Evolutionary conservation across 768 basidiomycete genomes (phyloP), one percentile per base, ranked within the genome.

Genomic region (Fomitopsis serialis): DNA sequence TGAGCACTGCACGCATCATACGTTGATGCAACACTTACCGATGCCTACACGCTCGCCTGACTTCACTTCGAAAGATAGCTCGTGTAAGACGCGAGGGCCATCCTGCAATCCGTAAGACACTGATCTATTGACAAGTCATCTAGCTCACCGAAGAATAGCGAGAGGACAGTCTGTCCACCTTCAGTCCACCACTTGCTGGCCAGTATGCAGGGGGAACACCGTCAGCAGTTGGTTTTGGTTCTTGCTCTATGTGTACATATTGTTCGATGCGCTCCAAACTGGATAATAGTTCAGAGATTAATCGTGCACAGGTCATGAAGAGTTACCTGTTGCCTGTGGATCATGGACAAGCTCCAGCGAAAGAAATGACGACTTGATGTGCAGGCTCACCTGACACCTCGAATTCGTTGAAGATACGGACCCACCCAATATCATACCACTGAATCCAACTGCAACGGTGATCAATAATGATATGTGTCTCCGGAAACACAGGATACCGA

Each of bases 31-130:
- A 19, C 8, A 40, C n/a, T 6, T 37, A 62, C 63, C 77, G 51
- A 84, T 73, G 40, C 81, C 82, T 45, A 85, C 74, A 10, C 80
- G 74, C 58, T 82, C 79, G 0, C 83, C 83, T 21, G 78, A 75
- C 48, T 75, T 72, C 61, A 84, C 74, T 40, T 70, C 68, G 56
- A 82, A 78, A 13, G 71, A 69, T 45, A 85, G 62, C 37, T 81
- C 68, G 36, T 82, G 76, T 10, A 85, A 67, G 0, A 84, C 80
- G 21, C 72, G 66, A 0, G 82, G 81, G 1, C 81, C 79, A 52
- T 80, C 80, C 64, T 71, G 45, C n/a, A 24, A 10, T 13, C n/a
- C 9, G 15, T 50, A 40, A 61, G 49, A 36, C 19, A 54, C 60
- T 11, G 3, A 25, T 24, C 10, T 17, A 11, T 24, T 11, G 45